Evolutionary conservation across 2,329 filamentous ascomycete species (phyloP), one percentile per base, ranked within the genome.

Genomic region (Fusarium liriodendri): DNA sequence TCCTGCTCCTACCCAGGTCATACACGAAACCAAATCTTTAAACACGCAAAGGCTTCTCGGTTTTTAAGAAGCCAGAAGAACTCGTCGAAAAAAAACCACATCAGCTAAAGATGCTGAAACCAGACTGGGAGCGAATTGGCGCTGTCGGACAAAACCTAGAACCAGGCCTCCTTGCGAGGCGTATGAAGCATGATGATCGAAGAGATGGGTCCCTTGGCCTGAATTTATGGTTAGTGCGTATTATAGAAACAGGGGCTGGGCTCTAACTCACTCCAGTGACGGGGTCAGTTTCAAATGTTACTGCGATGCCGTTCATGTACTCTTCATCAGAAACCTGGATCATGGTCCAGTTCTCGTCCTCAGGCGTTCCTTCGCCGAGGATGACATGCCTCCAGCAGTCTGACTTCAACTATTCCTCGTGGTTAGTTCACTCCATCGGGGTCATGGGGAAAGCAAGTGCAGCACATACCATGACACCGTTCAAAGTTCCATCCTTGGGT

Each of bases 401-500:
- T 5, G 59, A 37, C 5, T n/a, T 62, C 42, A 66, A 18, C 67
- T 40, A 40, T 40, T 40, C 37, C 37, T 40, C 37, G 0, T 40
- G 2, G 2, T 40, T n/a, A 40, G 37, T n/a, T 40, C 18, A 10
- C 8, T 27, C 13, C 18, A 16, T 5, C 22, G 35, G 14, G 6
- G 25, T 0, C 18, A 8, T 54, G 16, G 20, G 8, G 18, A 33
- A 45, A 22, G 16, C 11, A 40, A 14, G 18, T 9, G 33, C 16
- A 13, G 6, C 13, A 69, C 58, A 9, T 11, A 64, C 68, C 68
- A 61, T 64, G 37, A 70, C 13, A 13, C 42, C 64, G 3, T 40
- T 42, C 14, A 67, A n/a, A 32, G 40, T 18, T 4, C 20, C 50
- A 14, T n/a, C 16, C 14, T 35, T 27, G 6, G 42, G n/a, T 13